A percentile compares a stretch with the other conserved stretches of the same genome.
These are phyloP conservation scores for Chalciporus pseudorubinellus DNA, from an alignment of 768 basidiomycete genomes.

Conservation along the genomic window DNA sequence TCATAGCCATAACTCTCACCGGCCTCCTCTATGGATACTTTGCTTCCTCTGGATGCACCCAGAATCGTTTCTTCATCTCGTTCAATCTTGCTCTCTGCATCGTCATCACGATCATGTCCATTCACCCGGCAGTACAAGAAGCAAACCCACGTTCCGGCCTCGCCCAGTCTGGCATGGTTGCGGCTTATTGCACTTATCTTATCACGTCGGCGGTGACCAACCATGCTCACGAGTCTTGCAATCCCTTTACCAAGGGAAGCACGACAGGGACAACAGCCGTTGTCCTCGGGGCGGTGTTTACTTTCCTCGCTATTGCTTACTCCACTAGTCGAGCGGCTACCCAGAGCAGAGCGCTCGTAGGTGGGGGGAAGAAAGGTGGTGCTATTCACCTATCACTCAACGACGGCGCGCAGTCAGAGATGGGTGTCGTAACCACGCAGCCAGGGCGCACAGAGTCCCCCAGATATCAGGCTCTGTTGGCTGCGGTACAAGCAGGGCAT, in stretches of 20 bases:
- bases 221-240: constrained; percentile 83
- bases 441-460: constrained; percentile 83
- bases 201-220: constrained; percentile 92
- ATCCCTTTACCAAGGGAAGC: constrained; percentile 72
- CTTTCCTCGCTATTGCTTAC: constrained; percentile 97
- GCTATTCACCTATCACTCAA: constrained; percentile 63
- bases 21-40: constrained; percentile 91
- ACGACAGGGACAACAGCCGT: constrained; percentile 83
- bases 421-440: constrained; percentile 78
- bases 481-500: constrained; percentile 94
- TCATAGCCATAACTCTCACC: constrained; percentile 79
- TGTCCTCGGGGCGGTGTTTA: constrained; percentile 89
- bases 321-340: constrained; percentile 96
- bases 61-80: constrained; percentile 97
- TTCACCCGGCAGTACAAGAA: constrained; percentile 87
- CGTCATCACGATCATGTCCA: constrained; percentile 75
- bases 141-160: constrained; percentile 92
- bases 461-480: constrained; percentile 88
- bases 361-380: constrained; percentile 61
- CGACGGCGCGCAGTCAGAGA: constrained; percentile 57
- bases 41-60: constrained; percentile 77
- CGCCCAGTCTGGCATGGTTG: constrained; percentile 96
- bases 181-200: constrained; percentile 95
- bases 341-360: constrained; percentile 86
- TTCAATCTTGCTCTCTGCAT: constrained; percentile 84